These are phyloP conservation scores for Dendryphion nanum DNA, from an alignment of 2,329 filamentous ascomycete species.

Conservation along the genomic window DNA sequence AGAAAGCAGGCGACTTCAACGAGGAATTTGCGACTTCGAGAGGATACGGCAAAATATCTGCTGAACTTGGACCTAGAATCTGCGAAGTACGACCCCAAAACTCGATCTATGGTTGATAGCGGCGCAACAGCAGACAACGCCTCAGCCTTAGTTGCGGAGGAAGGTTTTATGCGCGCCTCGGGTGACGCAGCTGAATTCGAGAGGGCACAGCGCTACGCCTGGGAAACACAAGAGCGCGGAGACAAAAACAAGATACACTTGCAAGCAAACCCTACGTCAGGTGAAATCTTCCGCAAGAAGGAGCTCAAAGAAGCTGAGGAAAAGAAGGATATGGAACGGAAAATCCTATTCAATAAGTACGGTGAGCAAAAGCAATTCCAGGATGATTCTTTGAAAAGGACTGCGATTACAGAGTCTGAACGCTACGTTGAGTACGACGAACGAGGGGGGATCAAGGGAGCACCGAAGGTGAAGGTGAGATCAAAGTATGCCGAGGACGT, in stretches of 20 bases:
- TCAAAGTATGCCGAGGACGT: constrained; percentile 93
- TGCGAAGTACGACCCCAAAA: constrained; percentile 97
- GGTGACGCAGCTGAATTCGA: constrained; percentile 95
- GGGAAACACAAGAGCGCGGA: constrained; percentile 86
- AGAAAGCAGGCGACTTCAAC: constrained; percentile 89
- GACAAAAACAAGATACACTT: constrained; percentile 81
- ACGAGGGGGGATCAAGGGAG: constrained; percentile 84
- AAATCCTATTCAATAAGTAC: constrained; percentile 76
- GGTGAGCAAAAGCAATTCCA: constrained; percentile 65
- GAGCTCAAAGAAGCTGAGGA: constrained; percentile 70
- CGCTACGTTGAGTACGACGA: constrained; percentile 94
- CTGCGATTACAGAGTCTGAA: constrained; percentile 76
- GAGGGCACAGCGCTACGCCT: constrained; percentile 82
- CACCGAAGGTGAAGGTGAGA: constrained; percentile 69
- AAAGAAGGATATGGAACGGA: constrained; percentile 66
- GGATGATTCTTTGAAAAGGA: constrained; percentile 62
- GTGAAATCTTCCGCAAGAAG: constrained; percentile 79
- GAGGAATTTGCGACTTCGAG: constrained; percentile 83
- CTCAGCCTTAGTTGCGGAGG: constrained; percentile 82
- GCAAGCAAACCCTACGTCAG: constrained; percentile 94
- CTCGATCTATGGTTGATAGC: constrained; percentile 81
- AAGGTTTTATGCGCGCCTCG: constrained; percentile 84
- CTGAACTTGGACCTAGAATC: constrained; percentile 94
- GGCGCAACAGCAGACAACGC: constrained; percentile 78
- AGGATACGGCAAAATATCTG: constrained; percentile 96